Evolutionary conservation across 83 land plant species (phyloP).

Genomic region (Picea abies): DNA sequence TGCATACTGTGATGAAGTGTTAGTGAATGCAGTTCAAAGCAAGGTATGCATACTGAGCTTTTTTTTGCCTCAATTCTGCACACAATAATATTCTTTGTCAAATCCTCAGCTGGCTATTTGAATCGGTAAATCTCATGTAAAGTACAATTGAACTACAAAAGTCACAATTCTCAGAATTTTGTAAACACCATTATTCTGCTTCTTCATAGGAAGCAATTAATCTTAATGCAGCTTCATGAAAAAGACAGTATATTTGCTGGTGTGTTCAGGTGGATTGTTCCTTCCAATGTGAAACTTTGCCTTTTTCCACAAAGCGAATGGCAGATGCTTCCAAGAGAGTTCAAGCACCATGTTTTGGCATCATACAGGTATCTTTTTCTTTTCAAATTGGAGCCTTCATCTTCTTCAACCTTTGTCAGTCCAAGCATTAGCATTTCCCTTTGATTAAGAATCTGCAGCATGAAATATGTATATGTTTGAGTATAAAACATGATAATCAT

Average conservation of each 20-base stretch:
- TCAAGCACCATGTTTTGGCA: conserved; percentile 36
- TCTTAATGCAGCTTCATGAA: neutral
- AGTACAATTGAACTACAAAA: neutral
- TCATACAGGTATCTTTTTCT: conserved; percentile 31
- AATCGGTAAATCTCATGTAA: neutral
- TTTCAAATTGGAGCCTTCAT: neutral
- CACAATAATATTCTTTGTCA: neutral
- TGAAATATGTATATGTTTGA: neutral
- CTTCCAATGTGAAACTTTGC: neutral
- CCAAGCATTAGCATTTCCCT: neutral
- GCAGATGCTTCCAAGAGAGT: conserved; percentile 75
- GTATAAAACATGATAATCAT: neutral
- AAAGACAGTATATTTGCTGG: neutral
- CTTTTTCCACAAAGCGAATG: conserved; percentile 42
- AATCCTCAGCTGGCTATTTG: neutral
- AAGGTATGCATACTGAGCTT: conserved; percentile 39
- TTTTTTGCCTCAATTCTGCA: neutral
- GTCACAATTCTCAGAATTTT: neutral
- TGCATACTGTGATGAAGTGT: conserved; percentile 41
- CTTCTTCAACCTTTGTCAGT: no score
- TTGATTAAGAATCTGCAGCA: no score
- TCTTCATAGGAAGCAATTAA: neutral
- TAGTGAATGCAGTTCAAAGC: conserved; percentile 36
- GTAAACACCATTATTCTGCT: neutral
- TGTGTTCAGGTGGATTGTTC: conserved; percentile 1